Percentiles rank a stretch among this genome's conserved stretches.
These are phyloP conservation scores for Myriangium duriaei DNA, from an alignment of 2,329 filamentous ascomycete genomes.

Conservation along the genomic window DNA sequence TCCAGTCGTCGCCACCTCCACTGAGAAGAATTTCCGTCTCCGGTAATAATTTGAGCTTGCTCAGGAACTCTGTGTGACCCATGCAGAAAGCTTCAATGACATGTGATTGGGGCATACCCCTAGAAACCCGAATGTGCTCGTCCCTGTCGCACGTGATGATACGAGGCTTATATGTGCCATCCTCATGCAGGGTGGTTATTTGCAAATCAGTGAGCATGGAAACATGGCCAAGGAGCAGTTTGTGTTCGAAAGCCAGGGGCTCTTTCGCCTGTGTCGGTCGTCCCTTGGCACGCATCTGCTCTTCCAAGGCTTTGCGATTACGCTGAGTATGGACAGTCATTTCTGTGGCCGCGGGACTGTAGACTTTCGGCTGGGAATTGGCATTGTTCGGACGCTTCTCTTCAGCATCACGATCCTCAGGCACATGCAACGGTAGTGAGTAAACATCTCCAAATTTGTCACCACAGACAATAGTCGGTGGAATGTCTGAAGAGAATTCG, in stretches of 20 bases:
- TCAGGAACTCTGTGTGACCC: constrained; percentile 77
- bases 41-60: constrained; percentile 54
- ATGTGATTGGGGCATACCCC: constrained; percentile 69
- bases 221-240: constrained; percentile 79
- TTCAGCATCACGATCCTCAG: constrained; percentile 19
- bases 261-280: constrained; percentile 35
- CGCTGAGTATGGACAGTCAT: constrained; percentile 50
- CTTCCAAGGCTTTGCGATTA: constrained; percentile 45
- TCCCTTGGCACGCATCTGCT: constrained; percentile 39
- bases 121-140: constrained; percentile 79
- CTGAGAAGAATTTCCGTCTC: constrained; percentile 58
- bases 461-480: constrained; percentile 63
- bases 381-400: constrained; percentile 14
- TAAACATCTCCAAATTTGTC: constrained; percentile 99
- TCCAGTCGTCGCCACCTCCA: constrained; percentile 68
- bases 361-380: constrained; percentile 22
- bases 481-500: constrained; percentile 53
- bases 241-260: constrained; percentile 52
- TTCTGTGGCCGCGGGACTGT: constrained; percentile 41
- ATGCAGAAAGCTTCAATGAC: constrained; percentile 84
- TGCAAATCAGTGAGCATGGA: constrained; percentile 77
- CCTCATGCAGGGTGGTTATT: constrained; percentile 36
- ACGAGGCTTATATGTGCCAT: constrained; percentile 29
- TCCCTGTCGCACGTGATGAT: constrained; percentile 58
- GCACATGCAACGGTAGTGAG: constrained; percentile 56